Evolutionary conservation across 768 basidiomycete genomes (phyloP), one percentile per base, ranked within the genome.

Genomic region (Pilatotrama ljubarskyi): DNA sequence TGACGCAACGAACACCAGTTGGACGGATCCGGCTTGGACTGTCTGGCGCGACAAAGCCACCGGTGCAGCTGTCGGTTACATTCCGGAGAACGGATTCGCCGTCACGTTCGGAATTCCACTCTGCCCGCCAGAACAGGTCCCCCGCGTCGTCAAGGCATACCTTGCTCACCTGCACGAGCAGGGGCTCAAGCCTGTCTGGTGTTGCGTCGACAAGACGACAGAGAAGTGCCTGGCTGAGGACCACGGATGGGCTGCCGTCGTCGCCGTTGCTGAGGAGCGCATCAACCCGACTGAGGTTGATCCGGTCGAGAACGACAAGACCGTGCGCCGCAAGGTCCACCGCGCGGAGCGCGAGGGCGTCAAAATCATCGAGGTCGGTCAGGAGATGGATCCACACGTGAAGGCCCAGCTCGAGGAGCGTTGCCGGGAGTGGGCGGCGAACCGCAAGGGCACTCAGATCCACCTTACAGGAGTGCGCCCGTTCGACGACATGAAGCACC

Each of bases 61-160:
- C 72, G 86, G 86, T 68, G 80, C 83, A 2, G 81, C 86, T 0
- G 80, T 87, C 44, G 86, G 85, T 4, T 88, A 85, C 73, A 82
- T 86, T 69, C 75, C 77, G 17, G 68, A 74, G 57, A 77, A 80
- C 51, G 72, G 75, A 4, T 85, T 82, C 67, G 76, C 82, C 8
- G 84, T 89, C 60, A 79, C 81, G 4, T 88, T 85, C 79, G 87
- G 87, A 3, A 80, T 83, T 62, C 88, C 87, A 2, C 76, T 80
- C 0, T 80, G 80, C 64, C 74, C 75, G 36, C 66, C 65, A 2
- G 67, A 66, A 13, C 75, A 79, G 58, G 68, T 77, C 53, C 65
- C 70, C 0, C 70, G 72, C 55, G 74, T 88, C 24, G 79, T 84
- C 32, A 68, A 71, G 18, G 80, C 78, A 3, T 87, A 82, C 70